Evolutionary conservation across 1,284 basidiomycete genomes (phyloP).

Genomic region (Leucoagaricus sp.): DNA sequence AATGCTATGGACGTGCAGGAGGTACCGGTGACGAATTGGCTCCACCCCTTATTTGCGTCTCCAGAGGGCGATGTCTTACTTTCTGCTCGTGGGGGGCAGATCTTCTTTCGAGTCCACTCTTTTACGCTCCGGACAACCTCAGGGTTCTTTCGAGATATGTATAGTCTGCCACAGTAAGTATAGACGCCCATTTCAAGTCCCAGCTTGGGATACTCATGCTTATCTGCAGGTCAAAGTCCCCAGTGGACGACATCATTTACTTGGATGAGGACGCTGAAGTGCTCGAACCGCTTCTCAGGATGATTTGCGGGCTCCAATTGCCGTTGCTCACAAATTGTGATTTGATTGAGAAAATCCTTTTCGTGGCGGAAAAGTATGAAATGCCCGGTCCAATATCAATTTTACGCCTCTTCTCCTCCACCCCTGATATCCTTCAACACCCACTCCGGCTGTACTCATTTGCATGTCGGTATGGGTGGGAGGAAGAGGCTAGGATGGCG

Average conservation of each 20-base stretch:
- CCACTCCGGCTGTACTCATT: conserved; percentile 59
- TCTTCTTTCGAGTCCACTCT: conserved; percentile 58
- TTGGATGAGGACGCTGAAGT: conserved; percentile 56
- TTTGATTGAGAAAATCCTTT: conserved; percentile 53
- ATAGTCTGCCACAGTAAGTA: conserved; percentile 51
- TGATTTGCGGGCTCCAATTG: conserved; percentile 59
- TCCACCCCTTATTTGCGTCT: conserved; percentile 49
- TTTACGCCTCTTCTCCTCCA: conserved; percentile 52
- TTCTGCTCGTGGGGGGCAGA: conserved; percentile 32
- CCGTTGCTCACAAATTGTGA: conserved; percentile 51
- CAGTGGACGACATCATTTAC: conserved; percentile 42
- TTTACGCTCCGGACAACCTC: conserved; percentile 63
- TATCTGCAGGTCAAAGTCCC: conserved; percentile 15
- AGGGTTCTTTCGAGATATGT: conserved; percentile 60
- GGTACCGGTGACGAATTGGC: conserved; percentile 4
- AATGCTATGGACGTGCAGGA: neutral
- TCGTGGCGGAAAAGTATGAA: conserved; percentile 67
- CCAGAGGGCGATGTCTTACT: conserved; percentile 52
- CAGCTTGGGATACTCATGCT: neutral
- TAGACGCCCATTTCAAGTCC: neutral
- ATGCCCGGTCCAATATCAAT: conserved; percentile 63
- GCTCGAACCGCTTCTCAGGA: conserved; percentile 56
- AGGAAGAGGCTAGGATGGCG: conserved; percentile 49
- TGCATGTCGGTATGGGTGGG: conserved; percentile 60
- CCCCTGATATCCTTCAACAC: conserved; percentile 47